Evolutionary conservation across 768 basidiomycete genomes (phyloP), one percentile per base, ranked within the genome.

Genomic region (Mycena pura): DNA sequence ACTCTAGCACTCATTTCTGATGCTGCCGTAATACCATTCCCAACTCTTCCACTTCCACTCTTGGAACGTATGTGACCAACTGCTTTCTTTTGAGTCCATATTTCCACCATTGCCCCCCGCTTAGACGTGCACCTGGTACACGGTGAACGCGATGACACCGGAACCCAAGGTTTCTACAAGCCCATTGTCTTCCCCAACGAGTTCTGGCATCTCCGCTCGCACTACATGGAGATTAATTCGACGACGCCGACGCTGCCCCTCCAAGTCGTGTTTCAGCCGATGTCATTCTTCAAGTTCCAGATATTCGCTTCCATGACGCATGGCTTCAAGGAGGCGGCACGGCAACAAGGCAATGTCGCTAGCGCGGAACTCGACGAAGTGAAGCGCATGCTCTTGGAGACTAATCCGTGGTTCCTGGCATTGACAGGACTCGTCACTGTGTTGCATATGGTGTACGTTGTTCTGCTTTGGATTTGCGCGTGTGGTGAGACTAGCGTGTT

Each of bases 101-200:
- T 41, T 24, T 43, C 34, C 53, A 63, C 72, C 21, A 70, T 24
- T 45, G 10, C 29, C 32, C 32, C n/a, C n/a, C 49, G 50, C 25
- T 54, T 68, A 91, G 92, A 92, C 72, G 73, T 95, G 44, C 77
- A 86, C 51, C 71, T 95, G 38, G 78, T 90, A 36, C 81, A 84
- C 5, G 80, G 76, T 24, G 68, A 79, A 55, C 85, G 90, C 34
- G 91, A 93, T 63, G 75, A 83, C 34, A 85, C 86, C 22, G 89
- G 89, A 5, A 82, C 80, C 3, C 83, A 82, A 60, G 91, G 86
- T 3, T 86, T 82, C 63, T 95, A 96, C 82, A 91, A 87, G 69
- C 96, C 96, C 9, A 88, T 96, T 59, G 72, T 98, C 34, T 99
- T 91, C 75, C 86, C 93, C 14, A 99, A 99, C 71, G 95, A 97